Base-by-base conservation (phyloP, 1,139 yeast species). In the Pichia inconspicua region DNA sequence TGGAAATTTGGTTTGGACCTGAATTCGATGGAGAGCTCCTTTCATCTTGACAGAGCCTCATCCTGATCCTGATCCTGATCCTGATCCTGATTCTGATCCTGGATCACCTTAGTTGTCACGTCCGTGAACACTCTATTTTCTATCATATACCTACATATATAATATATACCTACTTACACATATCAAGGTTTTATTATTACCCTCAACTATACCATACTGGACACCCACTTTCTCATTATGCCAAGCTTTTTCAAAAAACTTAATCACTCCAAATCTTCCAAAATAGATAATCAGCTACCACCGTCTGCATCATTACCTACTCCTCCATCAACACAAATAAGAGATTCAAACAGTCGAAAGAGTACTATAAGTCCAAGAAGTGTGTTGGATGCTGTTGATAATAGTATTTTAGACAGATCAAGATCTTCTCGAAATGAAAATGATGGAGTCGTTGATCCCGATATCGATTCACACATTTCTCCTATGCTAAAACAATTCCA, bases 181-280 rank as follows among this genome's bases (percentile, higher is more conserved):
- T 4, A 22, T 22, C 22, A 22, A 22, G 22, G 22, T 22, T 22
- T 22, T 22, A 22, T 22, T 4, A 22, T 22, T 5, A 5, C 22
- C 22, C 5, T 22, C 5, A 22, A 22, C 5, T 22, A 22, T 22
- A 22, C 5, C 5, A 22, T 5, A 22, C 22, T 22, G 22, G 22
- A 22, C 3, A 22, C 22, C 22, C 22, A 22, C 22, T 27, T 2
- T 30, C 12, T 30, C 14, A 2, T 3, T 14, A 48, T 51, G 50
- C 43, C 50, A 1, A 44, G 40, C 45, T 47, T 51, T 31, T 45
- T 49, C 40, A 53, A 48, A 22, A 47, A 50, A 36, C 41, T 47
- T 31, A 47, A 49, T 41, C 39, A 34, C 3, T 44, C 42, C 41
- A 40, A 41, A 17, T 17, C 37, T 15, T 15, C 37, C n/a, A 15